phyloP scores from a whole-genome alignment of 495 filamentous ascomycete genomes.

The Hyaloscypha hepaticicola region DNA sequence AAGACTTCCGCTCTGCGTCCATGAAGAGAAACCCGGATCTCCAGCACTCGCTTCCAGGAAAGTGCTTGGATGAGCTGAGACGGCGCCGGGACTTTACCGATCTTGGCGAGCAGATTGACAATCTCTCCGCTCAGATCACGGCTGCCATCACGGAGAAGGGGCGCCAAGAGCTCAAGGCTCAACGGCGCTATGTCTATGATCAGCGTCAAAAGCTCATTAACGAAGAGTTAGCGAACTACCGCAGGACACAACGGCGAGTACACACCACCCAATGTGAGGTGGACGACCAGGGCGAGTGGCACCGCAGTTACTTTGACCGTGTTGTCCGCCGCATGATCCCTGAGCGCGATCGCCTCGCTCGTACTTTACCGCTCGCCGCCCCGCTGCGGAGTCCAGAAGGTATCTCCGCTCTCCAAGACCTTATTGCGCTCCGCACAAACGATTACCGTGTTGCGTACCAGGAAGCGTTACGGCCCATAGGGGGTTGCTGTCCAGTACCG shows the following conservation, averaged over 20 bases:
- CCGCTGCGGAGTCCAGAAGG: constrained; percentile 23
- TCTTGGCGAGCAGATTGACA: constrained; percentile 22
- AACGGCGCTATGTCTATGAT: constrained; percentile 3
- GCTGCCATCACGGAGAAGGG: constrained; percentile 8
- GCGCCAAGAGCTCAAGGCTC: constrained; percentile 15
- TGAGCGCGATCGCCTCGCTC: constrained; percentile 20
- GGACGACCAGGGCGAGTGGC: constrained; percentile 15
- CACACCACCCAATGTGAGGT: constrained; percentile 18
- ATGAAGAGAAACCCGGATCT: constrained; percentile 29
- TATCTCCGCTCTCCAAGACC: constrained; percentile 24
- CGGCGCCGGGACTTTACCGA: constrained; percentile 23
- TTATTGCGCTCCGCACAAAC: constrained; percentile 25
- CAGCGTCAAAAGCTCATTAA: constrained; percentile 19
- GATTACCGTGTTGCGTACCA: constrained; percentile 28
- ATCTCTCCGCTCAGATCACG: constrained; percentile 14
- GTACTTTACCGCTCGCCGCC: constrained; percentile 17
- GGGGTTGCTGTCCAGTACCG: constrained; percentile 25
- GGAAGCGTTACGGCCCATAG: constrained; percentile 21
- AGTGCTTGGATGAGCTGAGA: constrained; percentile 23
- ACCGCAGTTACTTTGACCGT: constrained; percentile 23
- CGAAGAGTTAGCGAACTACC: constrained; percentile 25
- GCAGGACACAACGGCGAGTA: constrained; percentile 17
- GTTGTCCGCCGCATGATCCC: constrained; percentile 25
- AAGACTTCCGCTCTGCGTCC: constrained; percentile 27
- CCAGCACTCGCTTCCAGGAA: constrained; percentile 21